These are phyloP conservation scores for Eimeria tenella DNA, from an alignment of 169 alveolate species.

Conservation along the genomic window DNA sequence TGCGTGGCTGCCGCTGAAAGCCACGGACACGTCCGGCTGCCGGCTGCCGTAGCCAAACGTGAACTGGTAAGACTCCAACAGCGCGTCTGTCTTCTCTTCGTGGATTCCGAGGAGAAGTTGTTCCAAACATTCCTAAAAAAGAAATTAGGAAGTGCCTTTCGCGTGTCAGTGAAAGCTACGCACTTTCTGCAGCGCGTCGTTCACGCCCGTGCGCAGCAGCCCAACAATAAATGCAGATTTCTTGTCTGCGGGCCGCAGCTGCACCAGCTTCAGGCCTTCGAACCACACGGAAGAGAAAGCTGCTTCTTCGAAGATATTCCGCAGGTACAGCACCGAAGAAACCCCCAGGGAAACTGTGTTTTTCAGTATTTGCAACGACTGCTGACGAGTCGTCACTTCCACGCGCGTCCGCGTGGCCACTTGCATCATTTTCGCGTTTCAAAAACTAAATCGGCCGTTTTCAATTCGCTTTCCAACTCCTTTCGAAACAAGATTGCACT, in stretches of 20 bases:
- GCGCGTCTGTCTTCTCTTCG: conserved; percentile 26
- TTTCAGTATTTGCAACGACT: conserved; percentile 64
- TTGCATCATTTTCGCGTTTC: not conserved
- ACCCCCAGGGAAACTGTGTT: conserved; percentile 58
- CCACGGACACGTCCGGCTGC: conserved; percentile 17
- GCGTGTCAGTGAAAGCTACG: no score
- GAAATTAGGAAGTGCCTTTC: no score
- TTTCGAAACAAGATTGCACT: not conserved
- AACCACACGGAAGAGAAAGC: conserved; percentile 54
- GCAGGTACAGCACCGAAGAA: conserved; percentile 48
- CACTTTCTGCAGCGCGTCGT: conserved; percentile 59
- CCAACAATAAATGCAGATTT: conserved; percentile 13
- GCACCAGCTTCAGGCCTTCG: conserved; percentile 50
- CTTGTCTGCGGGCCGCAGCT: conserved; percentile 35
- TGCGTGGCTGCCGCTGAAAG: not conserved
- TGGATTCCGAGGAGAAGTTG: conserved; percentile 61
- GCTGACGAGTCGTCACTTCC: conserved; percentile 44
- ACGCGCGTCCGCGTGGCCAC: not conserved
- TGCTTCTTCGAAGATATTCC: conserved; percentile 44
- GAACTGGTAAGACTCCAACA: conserved; percentile 54
- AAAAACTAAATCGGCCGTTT: not conserved
- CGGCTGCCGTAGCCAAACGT: conserved; percentile 41
- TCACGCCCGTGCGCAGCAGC: conserved; percentile 45
- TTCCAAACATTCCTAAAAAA: conserved; percentile 51
- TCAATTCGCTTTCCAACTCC: not conserved